Evolutionary conservation across 176 grass and related monocot species (phyloP), one percentile per base, ranked within the genome.

Genomic region (Canna indica): DNA sequence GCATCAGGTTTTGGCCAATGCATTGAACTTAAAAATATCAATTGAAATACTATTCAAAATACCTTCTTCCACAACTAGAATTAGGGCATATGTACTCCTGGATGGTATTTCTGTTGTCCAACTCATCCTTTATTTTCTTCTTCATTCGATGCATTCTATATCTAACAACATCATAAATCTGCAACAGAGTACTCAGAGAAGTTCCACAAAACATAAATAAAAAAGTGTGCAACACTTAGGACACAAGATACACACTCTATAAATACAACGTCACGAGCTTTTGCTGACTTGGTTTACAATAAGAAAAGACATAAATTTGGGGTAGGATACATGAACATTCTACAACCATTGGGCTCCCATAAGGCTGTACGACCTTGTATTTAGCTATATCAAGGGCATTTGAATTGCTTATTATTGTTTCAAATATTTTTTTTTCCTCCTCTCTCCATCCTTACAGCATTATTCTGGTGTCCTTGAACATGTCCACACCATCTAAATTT

Each of bases 81-180:
- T n/a, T n/a, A 75, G 94, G 94, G 30, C 94, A 99, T 79, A 99
- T 81, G 44, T 99, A 99, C 45, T 87, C 83, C 73, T 99, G 86
- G 71, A 99, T 84, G 68, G 94, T 90, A 81, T 99, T 93, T 78
- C 94, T 90, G 75, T 89, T 93, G 52, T 99, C 94, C 84, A 99
- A 79, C 73, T 90, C 94, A 87, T 93, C 94, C 83, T 90, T 93
- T 62, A 93, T 63, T 64, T 90, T 99, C 81, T 97, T 99, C 80
- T 90, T 99, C 94, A 99, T 93, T 75, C 90, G 80, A 78, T 88
- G 89, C 75, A 99, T 85, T 47, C 94, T 79, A 41, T 93, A 99
- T 80, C 89, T 87, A 75, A 99, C 84, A 47, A 99, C 89, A 75
- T 99, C 94, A 79, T 65, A 84, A 16, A 99, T 88, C 94, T 97